phyloP scores from a whole-genome alignment of 345 rosid genomes.

The Eucalyptus sideroxylon region DNA sequence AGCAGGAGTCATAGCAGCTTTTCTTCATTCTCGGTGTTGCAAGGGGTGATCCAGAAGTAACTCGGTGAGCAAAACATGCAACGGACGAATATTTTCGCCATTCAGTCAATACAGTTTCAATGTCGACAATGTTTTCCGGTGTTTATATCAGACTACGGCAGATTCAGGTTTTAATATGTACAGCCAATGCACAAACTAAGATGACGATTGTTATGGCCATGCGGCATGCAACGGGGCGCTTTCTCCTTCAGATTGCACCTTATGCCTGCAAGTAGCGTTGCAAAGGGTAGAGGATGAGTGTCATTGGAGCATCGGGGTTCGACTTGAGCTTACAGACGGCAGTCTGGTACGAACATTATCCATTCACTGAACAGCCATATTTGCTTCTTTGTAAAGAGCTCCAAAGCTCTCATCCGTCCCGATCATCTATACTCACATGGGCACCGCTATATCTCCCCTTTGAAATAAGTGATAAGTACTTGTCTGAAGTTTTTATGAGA shows the following conservation, averaged over 20 bases:
- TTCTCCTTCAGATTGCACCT: background rate
- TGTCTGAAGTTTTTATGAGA: background rate
- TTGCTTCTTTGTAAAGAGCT: background rate
- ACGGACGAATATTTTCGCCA: background rate
- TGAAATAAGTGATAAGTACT: background rate
- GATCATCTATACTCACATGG: background rate
- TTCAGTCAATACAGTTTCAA: background rate
- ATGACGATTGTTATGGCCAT: background rate
- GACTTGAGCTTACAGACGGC: background rate
- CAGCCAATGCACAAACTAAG: background rate
- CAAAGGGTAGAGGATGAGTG: background rate
- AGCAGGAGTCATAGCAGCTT: background rate
- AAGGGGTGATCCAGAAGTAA: background rate
- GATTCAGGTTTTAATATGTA: background rate
- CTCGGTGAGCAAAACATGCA: background rate
- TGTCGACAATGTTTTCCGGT: background rate
- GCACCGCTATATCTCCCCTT: background rate
- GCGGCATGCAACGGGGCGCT: background rate
- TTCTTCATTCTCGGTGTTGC: background rate
- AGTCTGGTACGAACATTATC: background rate
- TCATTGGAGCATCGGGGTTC: background rate
- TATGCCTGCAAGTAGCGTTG: background rate
- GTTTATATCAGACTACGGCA: background rate
- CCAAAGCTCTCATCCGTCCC: background rate
- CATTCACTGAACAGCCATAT: background rate